These are phyloP conservation scores for Fusarium neocosmosporiellum DNA, from an alignment of 2,329 filamentous ascomycete genomes.

Conservation along the genomic window DNA sequence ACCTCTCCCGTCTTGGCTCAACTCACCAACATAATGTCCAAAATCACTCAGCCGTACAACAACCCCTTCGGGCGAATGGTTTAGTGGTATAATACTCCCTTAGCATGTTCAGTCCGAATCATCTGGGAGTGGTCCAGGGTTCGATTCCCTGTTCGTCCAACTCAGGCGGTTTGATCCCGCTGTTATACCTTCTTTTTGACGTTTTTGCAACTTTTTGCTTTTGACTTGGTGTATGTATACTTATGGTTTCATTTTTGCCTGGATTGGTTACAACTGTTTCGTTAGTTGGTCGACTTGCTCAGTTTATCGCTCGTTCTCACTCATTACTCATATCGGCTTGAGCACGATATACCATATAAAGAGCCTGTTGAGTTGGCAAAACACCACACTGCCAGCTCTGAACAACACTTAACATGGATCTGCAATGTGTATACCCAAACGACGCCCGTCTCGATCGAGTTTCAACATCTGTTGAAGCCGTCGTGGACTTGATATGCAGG, in stretches of 20 bases:
- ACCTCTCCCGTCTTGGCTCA: neutral
- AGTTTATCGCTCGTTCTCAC: neutral
- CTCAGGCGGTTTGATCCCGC: conserved; percentile 37
- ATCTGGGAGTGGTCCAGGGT: conserved; percentile 49
- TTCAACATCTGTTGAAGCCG: neutral
- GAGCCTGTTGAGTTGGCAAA: neutral
- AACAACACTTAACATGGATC: neutral
- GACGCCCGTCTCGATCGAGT: conserved; percentile 11
- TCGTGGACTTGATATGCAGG: conserved; percentile 24
- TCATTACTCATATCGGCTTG: neutral
- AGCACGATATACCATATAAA: neutral
- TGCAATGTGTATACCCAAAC: neutral
- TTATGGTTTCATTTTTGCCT: neutral
- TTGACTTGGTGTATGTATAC: neutral
- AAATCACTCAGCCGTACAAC: neutral
- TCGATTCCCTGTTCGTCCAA: conserved; percentile 50
- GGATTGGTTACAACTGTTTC: neutral
- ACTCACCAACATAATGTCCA: neutral
- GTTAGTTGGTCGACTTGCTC: neutral
- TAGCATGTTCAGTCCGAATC: conserved; percentile 43
- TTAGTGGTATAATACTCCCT: conserved; percentile 51
- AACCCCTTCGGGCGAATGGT: conserved; percentile 44
- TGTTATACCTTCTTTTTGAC: conserved; percentile 27
- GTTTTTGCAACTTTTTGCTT: neutral
- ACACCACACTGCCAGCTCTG: neutral